phyloP scores from a whole-genome alignment of 1,284 basidiomycete species.

The Schizophyllum amplum region DNA sequence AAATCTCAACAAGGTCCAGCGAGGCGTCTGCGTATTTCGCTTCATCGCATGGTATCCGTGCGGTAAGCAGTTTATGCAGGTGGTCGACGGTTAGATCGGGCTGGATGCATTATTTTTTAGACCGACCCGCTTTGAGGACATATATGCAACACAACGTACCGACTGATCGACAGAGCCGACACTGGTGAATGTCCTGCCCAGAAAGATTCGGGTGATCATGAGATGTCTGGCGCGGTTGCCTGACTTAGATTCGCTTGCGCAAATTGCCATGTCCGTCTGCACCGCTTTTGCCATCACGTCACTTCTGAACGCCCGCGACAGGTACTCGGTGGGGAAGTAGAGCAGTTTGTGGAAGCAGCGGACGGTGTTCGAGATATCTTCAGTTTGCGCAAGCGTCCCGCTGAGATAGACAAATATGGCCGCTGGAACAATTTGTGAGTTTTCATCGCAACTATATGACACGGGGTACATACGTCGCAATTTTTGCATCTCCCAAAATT shows the following conservation, averaged over 20 bases:
- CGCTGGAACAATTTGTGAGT: conserved; percentile 17
- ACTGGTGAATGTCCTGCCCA: background rate
- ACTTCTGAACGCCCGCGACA: background rate
- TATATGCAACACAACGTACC: background rate
- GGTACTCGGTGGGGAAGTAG: background rate
- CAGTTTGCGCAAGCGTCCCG: background rate
- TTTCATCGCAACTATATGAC: conserved; percentile 10
- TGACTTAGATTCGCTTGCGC: background rate
- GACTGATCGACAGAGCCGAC: background rate
- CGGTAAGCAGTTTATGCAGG: background rate
- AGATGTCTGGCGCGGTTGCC: background rate
- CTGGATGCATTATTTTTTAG: too few relatives aligned
- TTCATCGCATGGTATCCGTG: conserved; percentile 28
- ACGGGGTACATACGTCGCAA: conserved; percentile 42
- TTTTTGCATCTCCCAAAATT: conserved; percentile 63
- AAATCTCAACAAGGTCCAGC: background rate
- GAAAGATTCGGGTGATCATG: background rate
- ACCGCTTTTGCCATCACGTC: background rate
- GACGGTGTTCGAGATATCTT: background rate
- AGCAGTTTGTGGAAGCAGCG: background rate
- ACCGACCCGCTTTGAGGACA: too few relatives aligned
- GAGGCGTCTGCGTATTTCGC: conserved; percentile 19
- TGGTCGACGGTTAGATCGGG: background rate
- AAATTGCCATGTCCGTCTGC: background rate
- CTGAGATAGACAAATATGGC: conserved; percentile 17